These are phyloP conservation scores for Cercospora sp. DNA, from an alignment of 2,329 filamentous ascomycete species.

Conservation along the genomic window DNA sequence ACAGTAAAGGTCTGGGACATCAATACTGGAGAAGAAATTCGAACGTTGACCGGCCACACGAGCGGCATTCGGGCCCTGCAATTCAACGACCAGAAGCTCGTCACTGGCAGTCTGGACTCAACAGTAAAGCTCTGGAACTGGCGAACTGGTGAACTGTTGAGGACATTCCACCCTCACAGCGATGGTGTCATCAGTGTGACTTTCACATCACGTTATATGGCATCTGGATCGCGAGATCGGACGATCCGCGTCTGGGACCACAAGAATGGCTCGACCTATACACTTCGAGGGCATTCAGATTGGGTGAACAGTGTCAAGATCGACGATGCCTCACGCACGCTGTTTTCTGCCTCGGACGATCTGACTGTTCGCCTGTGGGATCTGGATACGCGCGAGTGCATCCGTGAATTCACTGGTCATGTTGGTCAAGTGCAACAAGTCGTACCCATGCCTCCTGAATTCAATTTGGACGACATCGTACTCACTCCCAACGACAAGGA, in stretches of 20 bases:
- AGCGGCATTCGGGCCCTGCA: constrained; percentile 84
- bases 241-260: constrained; percentile 90
- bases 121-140: constrained; percentile 96
- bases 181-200: constrained; percentile 84
- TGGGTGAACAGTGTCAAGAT: constrained; percentile 97
- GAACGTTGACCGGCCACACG: constrained; percentile 81
- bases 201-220: constrained; percentile 80
- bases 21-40: constrained; percentile 78
- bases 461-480: constrained; percentile 74
- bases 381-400: constrained; percentile 76
- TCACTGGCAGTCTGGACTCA: constrained; percentile 83
- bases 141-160: constrained; percentile 83
- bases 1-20: constrained; percentile 97
- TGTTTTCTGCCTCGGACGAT: constrained; percentile 93
- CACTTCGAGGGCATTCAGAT: constrained; percentile 79
- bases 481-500: constrained; percentile 57
- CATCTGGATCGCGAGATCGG: constrained; percentile 84
- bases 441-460: constrained; percentile 77
- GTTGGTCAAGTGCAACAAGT: constrained; percentile 95
- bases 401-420: constrained; percentile 79
- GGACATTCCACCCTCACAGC: constrained; percentile 74
- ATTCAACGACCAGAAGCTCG: constrained; percentile 88
- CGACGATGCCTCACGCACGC: constrained; percentile 68
- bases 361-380: constrained; percentile 92
- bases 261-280: constrained; percentile 66